phyloP scores from a whole-genome alignment of 2,329 filamentous ascomycete genomes.

The Penicillium sp. region DNA sequence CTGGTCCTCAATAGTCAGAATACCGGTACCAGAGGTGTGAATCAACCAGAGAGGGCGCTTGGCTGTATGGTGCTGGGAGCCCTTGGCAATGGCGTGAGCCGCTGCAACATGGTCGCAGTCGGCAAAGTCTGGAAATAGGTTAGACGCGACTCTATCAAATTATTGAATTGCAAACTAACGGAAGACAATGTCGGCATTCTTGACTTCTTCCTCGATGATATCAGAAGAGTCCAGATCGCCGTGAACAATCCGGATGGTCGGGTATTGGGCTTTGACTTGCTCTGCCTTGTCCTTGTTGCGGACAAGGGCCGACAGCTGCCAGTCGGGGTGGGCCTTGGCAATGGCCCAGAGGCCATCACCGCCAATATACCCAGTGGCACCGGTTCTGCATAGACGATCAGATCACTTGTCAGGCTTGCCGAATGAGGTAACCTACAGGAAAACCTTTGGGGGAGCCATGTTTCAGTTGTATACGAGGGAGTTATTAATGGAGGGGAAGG shows the following conservation, averaged over 20 bases:
- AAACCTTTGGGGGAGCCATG: conserved; percentile 35
- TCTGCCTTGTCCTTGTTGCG: conserved; percentile 45
- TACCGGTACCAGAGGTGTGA: conserved; percentile 47
- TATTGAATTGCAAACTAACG: conserved; percentile 30
- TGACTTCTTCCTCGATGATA: conserved; percentile 44
- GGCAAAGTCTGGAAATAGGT: conserved; percentile 33
- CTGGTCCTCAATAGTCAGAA: conserved; percentile 44
- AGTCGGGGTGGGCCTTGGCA: conserved; percentile 47
- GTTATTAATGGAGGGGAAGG: neutral
- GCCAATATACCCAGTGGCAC: conserved; percentile 55
- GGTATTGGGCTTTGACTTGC: conserved; percentile 40
- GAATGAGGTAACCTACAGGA: conserved; percentile 27
- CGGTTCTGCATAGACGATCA: conserved; percentile 42
- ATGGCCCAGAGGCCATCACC: conserved; percentile 52
- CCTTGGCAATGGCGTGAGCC: conserved; percentile 43
- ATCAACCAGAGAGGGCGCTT: conserved; percentile 42
- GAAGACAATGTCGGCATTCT: conserved; percentile 49
- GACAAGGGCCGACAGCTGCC: conserved; percentile 45
- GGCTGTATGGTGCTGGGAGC: conserved; percentile 35
- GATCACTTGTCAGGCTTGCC: conserved; percentile 15
- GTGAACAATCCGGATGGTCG: conserved; percentile 42
- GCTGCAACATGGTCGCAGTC: conserved; percentile 46
- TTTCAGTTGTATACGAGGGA: neutral
- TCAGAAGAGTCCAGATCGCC: conserved; percentile 45
- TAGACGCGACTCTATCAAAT: neutral